Base-by-base conservation (phyloP, 345 rosid genomes). In the Tarenaya hassleriana region DNA sequence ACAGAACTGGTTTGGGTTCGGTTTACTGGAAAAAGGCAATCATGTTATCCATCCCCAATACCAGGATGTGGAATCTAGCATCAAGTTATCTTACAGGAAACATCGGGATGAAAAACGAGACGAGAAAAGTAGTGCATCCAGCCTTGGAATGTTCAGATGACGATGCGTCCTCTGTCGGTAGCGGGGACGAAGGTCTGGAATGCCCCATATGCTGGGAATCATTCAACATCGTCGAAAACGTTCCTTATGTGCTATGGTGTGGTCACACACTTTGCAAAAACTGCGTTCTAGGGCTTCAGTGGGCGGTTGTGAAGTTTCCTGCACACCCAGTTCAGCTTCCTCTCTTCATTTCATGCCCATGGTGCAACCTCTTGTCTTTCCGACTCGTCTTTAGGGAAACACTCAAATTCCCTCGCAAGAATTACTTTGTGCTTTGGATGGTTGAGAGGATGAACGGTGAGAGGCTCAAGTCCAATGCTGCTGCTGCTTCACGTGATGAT, bases 371-470 rank as follows among this genome's bases (percentile, higher is more conserved):
- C 46, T 63, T 84, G 53, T 91, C 98, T 11, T 77, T 87, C 29
- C 82, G 92, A 41, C 69, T 87, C 17, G 77, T 91, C 57, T 87
- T 80, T 50, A 80, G 68, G 58, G 92, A 92, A 53, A 72, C 72
- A 39, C 79, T 91, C 9, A 82, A 69, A 57, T 91, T 86, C 62
- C 98, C 98, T 16, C 61, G 72, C 41, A 91, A 91, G 73, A 87
- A 91, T 63, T 91, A 84, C 64, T 82, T 87, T 64, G 58, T 91
- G 14, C 96, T 84, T 20, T 84, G 96, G 98, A 91, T 91, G 96
- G 86, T 87, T 1, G 96, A 91, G 79, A 78, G 86, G 76, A 71
- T 75, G 82, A 91, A 87, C 20, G 87, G 83, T 7, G 87, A 82
- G 63, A 70, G 87, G 55, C 50, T 55, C 4, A 82, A 67, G 66